phyloP scores from a whole-genome alignment of 2,329 filamentous ascomycete species.

The Xylaria digitata region DNA sequence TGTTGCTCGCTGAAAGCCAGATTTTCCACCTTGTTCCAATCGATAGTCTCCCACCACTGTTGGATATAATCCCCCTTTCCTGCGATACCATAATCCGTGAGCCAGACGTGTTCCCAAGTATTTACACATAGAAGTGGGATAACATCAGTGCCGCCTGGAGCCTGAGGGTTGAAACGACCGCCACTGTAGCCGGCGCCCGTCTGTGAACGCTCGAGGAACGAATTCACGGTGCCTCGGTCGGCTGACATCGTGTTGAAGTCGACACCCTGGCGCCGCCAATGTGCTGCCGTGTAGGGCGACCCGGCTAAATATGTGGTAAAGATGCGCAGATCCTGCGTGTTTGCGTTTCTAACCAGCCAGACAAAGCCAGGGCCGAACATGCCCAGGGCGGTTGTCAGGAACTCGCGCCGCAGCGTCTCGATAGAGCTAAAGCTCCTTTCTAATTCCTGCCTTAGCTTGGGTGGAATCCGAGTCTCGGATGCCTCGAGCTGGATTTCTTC shows the following conservation, averaged over 20 bases:
- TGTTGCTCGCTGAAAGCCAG: conserved; percentile 43
- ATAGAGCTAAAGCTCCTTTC: conserved; percentile 81
- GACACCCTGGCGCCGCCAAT: conserved; percentile 76
- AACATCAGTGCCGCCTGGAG: conserved; percentile 75
- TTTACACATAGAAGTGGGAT: conserved; percentile 89
- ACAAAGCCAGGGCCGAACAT: conserved; percentile 99
- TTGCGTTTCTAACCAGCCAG: conserved; percentile 80
- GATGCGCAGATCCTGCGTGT: conserved; percentile 68
- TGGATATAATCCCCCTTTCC: conserved; percentile 82
- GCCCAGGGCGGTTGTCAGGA: conserved; percentile 81
- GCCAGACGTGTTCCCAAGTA: conserved; percentile 95
- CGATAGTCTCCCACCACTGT: conserved; percentile 87
- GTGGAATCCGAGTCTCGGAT: conserved; percentile 60
- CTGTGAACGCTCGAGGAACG: conserved; percentile 56
- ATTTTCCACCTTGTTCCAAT: conserved; percentile 80
- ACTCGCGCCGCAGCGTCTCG: conserved; percentile 82
- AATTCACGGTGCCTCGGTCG: conserved; percentile 49
- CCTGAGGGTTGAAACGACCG: conserved; percentile 50
- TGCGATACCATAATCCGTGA: conserved; percentile 79
- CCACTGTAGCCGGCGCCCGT: conserved; percentile 43
- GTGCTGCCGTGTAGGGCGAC: conserved; percentile 85
- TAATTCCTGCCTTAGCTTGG: conserved; percentile 68
- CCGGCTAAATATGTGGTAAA: conserved; percentile 92
- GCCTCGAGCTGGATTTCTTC: conserved; percentile 25
- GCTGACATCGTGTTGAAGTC: conserved; percentile 75